Evolutionary conservation across 345 rosid species (phyloP).

Genomic region (Leavenworthia alabamica): DNA sequence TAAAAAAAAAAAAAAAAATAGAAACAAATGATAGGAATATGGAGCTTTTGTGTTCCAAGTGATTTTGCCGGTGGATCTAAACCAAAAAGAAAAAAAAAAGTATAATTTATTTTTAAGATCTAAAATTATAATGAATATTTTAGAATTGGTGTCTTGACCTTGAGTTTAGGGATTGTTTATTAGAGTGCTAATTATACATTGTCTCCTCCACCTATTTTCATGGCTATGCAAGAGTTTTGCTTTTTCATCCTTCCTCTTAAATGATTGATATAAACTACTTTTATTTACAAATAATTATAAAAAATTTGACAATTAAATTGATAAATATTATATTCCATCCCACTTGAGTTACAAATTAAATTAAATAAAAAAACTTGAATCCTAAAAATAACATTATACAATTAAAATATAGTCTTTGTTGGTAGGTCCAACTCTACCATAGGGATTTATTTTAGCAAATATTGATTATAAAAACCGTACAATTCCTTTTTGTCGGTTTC

Average conservation of each 20-base stretch:
- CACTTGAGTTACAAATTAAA: background rate
- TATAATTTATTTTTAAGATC: constrained; percentile 20
- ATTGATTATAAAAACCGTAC: background rate
- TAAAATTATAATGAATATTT: constrained; percentile 20
- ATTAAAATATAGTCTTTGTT: background rate
- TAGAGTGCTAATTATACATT: constrained; percentile 31
- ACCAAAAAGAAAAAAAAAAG: background rate
- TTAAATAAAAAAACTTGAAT: background rate
- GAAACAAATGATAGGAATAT: constrained; percentile 15
- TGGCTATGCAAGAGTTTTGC: constrained; percentile 30
- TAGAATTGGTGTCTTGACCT: constrained; percentile 29
- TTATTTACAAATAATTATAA: background rate
- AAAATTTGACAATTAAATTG: background rate
- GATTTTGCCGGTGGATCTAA: constrained; percentile 35
- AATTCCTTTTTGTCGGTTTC: background rate
- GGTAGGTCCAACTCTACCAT: constrained; percentile 19
- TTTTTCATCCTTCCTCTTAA: constrained; percentile 21
- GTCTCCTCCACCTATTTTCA: constrained; percentile 27
- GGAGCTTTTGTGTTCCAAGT: constrained; percentile 24
- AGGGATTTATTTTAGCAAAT: background rate
- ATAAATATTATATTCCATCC: background rate
- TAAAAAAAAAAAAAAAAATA: background rate
- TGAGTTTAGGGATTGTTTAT: constrained; percentile 29
- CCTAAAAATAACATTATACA: background rate
- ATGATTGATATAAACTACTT: constrained; percentile 7